These are phyloP conservation scores for Globisporangium perplexum DNA, from an alignment of 352 stramenopile genomes.

Conservation along the genomic window DNA sequence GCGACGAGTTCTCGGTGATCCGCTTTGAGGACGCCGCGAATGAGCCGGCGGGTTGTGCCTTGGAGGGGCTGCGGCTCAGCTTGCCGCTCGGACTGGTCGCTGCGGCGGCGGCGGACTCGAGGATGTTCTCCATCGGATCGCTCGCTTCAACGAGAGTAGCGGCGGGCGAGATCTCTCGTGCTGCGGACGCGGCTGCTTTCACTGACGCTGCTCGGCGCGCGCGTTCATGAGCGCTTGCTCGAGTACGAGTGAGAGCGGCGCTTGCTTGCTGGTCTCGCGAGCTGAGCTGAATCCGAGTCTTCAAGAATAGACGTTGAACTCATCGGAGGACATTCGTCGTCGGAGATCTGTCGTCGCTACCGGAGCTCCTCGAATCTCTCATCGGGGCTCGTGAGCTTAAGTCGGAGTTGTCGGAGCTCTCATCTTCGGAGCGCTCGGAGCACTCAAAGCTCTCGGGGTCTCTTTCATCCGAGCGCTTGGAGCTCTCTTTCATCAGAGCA, in stretches of 20 bases:
- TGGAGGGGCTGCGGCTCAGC: conserved; percentile 6
- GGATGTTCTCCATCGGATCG: conserved; percentile 12
- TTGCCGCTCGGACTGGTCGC: background rate
- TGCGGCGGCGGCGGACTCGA: conserved; percentile 1
- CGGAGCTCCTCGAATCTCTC: too few relatives aligned
- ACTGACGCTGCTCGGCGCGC: background rate
- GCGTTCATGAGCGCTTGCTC: too few relatives aligned
- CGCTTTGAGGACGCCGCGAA: conserved; percentile 6
- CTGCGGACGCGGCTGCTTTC: background rate
- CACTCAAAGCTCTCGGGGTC: background rate
- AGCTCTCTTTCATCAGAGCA: background rate
- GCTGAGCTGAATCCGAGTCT: too few relatives aligned
- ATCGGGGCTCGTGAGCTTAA: too few relatives aligned
- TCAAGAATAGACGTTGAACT: too few relatives aligned
- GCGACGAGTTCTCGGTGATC: conserved; percentile 19
- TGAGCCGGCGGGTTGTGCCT: background rate
- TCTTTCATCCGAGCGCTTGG: background rate
- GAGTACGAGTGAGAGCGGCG: too few relatives aligned
- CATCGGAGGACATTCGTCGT: too few relatives aligned
- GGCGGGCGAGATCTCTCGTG: background rate
- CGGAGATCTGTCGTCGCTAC: too few relatives aligned
- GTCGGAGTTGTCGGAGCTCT: too few relatives aligned
- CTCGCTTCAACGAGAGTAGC: background rate
- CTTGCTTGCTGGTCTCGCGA: too few relatives aligned
- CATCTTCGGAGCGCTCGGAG: background rate